Conservation (phyloP, 176 grass and related monocot genomes). For the Elaeis guineensis region DNA sequence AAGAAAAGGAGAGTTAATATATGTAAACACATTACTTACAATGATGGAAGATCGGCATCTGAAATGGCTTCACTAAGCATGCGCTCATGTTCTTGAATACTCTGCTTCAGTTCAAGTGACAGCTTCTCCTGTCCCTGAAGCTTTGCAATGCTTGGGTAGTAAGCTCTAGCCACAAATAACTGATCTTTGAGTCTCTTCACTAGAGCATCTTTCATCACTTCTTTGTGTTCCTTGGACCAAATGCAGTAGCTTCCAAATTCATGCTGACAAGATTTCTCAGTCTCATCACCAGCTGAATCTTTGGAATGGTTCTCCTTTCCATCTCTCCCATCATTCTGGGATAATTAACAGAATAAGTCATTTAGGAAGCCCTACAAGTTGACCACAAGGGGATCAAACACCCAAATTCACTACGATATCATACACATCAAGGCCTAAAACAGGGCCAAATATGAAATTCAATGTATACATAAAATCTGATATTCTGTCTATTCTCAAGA, state of each 20-base stretch:
- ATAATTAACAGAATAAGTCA: slow-evolving; percentile 1
- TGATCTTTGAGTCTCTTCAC: slow-evolving; percentile 77
- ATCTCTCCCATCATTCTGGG: slow-evolving; percentile 30
- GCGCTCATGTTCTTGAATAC: slow-evolving; percentile 68
- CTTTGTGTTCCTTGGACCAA: slow-evolving; percentile 56
- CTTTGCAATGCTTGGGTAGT: slow-evolving; percentile 73
- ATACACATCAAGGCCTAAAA: no score
- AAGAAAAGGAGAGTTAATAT: neutral
- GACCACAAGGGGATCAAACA: no score
- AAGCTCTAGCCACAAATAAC: slow-evolving; percentile 69
- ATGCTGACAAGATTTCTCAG: slow-evolving; percentile 40
- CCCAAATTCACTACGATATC: no score
- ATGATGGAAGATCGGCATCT: slow-evolving; percentile 50
- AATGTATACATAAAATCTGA: no score
- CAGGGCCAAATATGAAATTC: no score
- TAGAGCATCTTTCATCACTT: slow-evolving; percentile 53
- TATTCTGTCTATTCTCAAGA: no score
- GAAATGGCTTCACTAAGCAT: slow-evolving; percentile 57
- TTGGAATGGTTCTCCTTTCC: slow-evolving; percentile 21
- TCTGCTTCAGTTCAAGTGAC: slow-evolving; percentile 52
- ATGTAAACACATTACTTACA: slow-evolving; percentile 33
- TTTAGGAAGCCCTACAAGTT: no score
- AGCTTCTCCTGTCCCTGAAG: slow-evolving; percentile 40
- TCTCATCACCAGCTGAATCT: slow-evolving; percentile 37
- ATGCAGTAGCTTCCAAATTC: slow-evolving; percentile 72